Evolutionary conservation across 768 basidiomycete genomes (phyloP).

Genomic region (Rhodotorula babjevae): DNA sequence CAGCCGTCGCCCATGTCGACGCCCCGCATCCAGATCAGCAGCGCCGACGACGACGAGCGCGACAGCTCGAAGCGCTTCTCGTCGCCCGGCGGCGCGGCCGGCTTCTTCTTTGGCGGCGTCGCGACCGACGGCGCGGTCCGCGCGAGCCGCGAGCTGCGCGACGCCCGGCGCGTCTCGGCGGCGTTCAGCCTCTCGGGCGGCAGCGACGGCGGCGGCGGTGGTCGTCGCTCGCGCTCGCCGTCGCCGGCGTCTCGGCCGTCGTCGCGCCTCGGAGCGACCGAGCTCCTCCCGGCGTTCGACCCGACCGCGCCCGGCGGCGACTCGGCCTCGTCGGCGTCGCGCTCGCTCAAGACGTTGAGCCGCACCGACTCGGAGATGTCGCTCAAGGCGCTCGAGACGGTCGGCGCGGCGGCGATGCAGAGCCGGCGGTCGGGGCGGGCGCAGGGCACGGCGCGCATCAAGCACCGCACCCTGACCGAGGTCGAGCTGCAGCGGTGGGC

Average conservation of each 20-base stretch:
- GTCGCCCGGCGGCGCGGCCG: neutral
- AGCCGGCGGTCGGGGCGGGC: slow-evolving; percentile 13
- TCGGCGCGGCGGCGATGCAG: slow-evolving; percentile 9
- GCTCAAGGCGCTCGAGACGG: slow-evolving; percentile 32
- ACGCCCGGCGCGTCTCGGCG: slow-evolving; percentile 15
- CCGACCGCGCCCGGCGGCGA: neutral
- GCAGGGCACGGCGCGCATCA: slow-evolving; percentile 12
- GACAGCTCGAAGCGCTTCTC: slow-evolving; percentile 21
- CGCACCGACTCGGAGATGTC: slow-evolving; percentile 32
- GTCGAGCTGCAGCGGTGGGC: neutral
- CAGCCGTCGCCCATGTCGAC: slow-evolving; percentile 3
- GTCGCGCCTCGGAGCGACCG: neutral
- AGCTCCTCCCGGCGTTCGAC: slow-evolving; percentile 23
- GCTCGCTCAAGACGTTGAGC: slow-evolving; percentile 3
- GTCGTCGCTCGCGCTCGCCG: neutral
- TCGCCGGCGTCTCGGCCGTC: slow-evolving; percentile 1
- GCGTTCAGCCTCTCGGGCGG: neutral
- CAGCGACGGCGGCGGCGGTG: neutral
- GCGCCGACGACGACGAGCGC: slow-evolving; percentile 37
- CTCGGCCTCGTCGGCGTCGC: neutral
- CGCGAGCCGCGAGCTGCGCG: slow-evolving; percentile 22
- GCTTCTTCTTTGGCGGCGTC: slow-evolving; percentile 13
- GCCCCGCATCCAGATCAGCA: slow-evolving; percentile 26
- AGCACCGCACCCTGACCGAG: slow-evolving; percentile 16
- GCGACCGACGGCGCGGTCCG: neutral